phyloP scores from a whole-genome alignment of 805 yeast species.

The Saturnispora diversa region DNA sequence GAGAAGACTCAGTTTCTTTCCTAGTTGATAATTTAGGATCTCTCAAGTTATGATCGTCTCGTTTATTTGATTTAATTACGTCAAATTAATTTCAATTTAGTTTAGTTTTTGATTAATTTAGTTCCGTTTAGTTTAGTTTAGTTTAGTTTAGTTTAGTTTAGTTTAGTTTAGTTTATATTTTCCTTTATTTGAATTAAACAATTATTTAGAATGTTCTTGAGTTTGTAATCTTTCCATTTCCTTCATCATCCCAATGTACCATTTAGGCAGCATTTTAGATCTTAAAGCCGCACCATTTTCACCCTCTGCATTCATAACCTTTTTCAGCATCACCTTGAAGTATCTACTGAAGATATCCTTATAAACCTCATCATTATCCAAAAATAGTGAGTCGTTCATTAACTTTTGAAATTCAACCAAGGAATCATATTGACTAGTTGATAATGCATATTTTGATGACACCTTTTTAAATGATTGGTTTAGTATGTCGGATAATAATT shows the following conservation, averaged over 20 bases:
- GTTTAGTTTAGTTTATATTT: constrained; percentile 3
- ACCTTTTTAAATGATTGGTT: constrained; percentile 39
- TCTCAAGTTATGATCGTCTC: no score
- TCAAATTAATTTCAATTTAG: no score
- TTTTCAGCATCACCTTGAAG: constrained; percentile 25
- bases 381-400: constrained; percentile 25
- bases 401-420: constrained; percentile 33
- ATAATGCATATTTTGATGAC: constrained; percentile 41
- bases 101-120: no score
- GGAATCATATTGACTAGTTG: constrained; percentile 45
- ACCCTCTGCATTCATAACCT: constrained; percentile 24
- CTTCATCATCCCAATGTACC: constrained; percentile 11
- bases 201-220: neutral
- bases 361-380: constrained; percentile 24
- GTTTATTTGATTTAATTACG: no score
- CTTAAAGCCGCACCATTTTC: constrained; percentile 20
- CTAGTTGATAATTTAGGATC: no score
- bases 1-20: no score
- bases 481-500: constrained; percentile 29
- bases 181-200: neutral
- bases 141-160: no score
- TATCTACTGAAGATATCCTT: constrained; percentile 27
- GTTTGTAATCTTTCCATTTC: constrained; percentile 10
- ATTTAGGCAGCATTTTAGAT: constrained; percentile 24
- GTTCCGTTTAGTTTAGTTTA: no score